phyloP scores from a whole-genome alignment of 2,329 filamentous ascomycete species.

The Knufia petricola region DNA sequence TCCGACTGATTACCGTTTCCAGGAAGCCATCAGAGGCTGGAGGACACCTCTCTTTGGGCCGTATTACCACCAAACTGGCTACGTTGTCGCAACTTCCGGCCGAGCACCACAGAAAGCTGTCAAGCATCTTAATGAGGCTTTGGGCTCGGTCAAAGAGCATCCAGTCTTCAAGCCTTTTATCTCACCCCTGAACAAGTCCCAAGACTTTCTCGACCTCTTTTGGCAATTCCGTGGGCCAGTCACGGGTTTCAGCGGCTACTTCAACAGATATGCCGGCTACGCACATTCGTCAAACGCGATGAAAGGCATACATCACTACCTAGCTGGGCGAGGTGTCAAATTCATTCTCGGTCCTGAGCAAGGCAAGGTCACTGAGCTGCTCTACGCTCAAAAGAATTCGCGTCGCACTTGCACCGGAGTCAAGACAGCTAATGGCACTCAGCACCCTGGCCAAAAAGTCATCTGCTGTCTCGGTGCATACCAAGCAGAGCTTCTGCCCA shows the following conservation, averaged over 20 bases:
- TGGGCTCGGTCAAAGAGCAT: slow-evolving; percentile 32
- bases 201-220: slow-evolving; percentile 33
- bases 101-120: slow-evolving; percentile 23
- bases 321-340: slow-evolving; percentile 37
- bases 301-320: slow-evolving; percentile 44
- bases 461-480: not conserved
- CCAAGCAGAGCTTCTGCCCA: no score
- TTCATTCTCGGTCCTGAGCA: slow-evolving; percentile 36
- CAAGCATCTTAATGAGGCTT: slow-evolving; percentile 24
- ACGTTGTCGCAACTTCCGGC: slow-evolving; percentile 35
- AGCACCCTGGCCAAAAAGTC: slow-evolving; percentile 6
- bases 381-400: slow-evolving; percentile 30
- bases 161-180: slow-evolving; percentile 27
- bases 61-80: slow-evolving; percentile 37
- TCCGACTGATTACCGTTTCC: not conserved
- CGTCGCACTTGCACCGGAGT: slow-evolving; percentile 27
- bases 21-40: slow-evolving; percentile 35
- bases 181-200: slow-evolving; percentile 31
- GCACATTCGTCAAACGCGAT: slow-evolving; percentile 45
- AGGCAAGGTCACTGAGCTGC: slow-evolving; percentile 30
- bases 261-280: slow-evolving; percentile 48
- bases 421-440: slow-evolving; percentile 30
- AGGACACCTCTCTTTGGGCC: slow-evolving; percentile 34
- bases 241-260: slow-evolving; percentile 49
- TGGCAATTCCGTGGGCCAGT: slow-evolving; percentile 44